Percentiles rank a stretch among this genome's conserved stretches.
Conservation (phyloP, 768 basidiomycete species). For the Naganishia vaughanmartiniae region DNA sequence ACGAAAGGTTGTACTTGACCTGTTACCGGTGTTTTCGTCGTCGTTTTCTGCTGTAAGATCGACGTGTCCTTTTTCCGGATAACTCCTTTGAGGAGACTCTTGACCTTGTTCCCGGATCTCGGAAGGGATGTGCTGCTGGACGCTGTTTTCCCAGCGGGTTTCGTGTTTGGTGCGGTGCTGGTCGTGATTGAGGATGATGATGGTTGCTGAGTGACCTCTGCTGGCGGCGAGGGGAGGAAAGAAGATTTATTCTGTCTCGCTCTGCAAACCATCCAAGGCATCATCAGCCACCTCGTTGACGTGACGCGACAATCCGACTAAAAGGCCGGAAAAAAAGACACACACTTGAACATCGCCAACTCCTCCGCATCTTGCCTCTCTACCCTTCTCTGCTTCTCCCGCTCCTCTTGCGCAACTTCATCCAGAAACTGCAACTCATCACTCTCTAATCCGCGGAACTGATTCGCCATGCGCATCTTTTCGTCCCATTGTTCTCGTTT, state of each 20-base stretch:
- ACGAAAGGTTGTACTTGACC: background rate
- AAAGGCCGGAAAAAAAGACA: slow-evolving; percentile 14
- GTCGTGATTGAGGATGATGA: slow-evolving; percentile 34
- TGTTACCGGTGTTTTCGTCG: background rate
- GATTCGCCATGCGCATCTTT: slow-evolving; percentile 54
- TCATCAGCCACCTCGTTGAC: too few species aligned
- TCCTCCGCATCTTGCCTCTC: slow-evolving; percentile 46
- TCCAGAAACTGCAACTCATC: slow-evolving; percentile 53
- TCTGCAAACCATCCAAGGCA: slow-evolving; percentile 31
- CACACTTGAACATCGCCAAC: slow-evolving; percentile 49
- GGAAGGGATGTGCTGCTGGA: slow-evolving; percentile 33
- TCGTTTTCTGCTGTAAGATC: background rate
- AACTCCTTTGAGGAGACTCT: slow-evolving; percentile 48
- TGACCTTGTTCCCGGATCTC: slow-evolving; percentile 40
- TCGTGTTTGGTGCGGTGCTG: slow-evolving; percentile 11
- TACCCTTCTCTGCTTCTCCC: slow-evolving; percentile 41
- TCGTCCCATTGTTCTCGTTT: slow-evolving; percentile 55
- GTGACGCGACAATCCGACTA: slow-evolving; percentile 7
- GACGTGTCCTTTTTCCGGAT: slow-evolving; percentile 47
- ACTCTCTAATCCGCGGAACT: slow-evolving; percentile 53
- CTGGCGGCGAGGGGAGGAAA: background rate
- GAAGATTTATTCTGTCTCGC: background rate
- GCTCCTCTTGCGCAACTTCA: slow-evolving; percentile 41
- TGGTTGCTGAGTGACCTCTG: slow-evolving; percentile 16
- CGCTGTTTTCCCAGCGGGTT: slow-evolving; percentile 3